Evolutionary conservation across 768 basidiomycete species (phyloP).

Genomic region (Xanthoconium stramineum): DNA sequence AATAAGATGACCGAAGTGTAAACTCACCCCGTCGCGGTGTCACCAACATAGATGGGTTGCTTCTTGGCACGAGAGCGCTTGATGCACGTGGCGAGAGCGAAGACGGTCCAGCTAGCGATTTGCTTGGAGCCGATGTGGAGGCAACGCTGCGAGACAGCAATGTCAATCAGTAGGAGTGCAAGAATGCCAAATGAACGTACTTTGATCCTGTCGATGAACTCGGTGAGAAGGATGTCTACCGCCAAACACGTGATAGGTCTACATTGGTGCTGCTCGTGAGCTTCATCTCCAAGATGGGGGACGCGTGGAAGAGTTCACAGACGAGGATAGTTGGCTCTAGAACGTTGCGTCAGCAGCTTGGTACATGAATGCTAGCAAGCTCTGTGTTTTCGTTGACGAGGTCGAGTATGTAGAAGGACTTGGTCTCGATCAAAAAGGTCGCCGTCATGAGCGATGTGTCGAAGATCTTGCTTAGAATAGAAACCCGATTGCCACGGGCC

Average conservation of each 20-base stretch:
- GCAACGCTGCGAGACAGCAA: conserved; percentile 32
- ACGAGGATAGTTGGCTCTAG: conserved; percentile 68
- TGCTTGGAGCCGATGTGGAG: conserved; percentile 31
- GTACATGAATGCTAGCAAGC: conserved; percentile 63
- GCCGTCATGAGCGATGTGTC: conserved; percentile 72
- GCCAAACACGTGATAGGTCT: conserved; percentile 70
- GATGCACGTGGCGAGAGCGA: conserved; percentile 35
- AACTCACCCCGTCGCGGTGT: conserved; percentile 34
- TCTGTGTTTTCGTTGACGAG: conserved; percentile 55
- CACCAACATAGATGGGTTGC: conserved; percentile 34
- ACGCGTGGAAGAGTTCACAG: conserved; percentile 75
- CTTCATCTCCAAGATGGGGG: conserved; percentile 77
- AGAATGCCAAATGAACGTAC: conserved; percentile 33
- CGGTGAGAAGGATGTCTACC: conserved; percentile 75
- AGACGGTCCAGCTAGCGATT: conserved; percentile 30
- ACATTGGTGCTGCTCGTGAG: conserved; percentile 77
- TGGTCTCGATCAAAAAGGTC: conserved; percentile 80
- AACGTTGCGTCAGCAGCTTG: not conserved
- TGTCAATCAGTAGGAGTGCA: not conserved
- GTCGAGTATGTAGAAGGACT: conserved; percentile 83
- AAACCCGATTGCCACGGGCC: too few relatives aligned
- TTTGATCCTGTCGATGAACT: conserved; percentile 81
- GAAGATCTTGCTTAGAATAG: too few relatives aligned
- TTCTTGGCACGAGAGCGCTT: conserved; percentile 34
- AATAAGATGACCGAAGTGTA: not conserved